Base-by-base conservation (phyloP, 2,329 filamentous ascomycete species). In the Fusarium siculi region DNA sequence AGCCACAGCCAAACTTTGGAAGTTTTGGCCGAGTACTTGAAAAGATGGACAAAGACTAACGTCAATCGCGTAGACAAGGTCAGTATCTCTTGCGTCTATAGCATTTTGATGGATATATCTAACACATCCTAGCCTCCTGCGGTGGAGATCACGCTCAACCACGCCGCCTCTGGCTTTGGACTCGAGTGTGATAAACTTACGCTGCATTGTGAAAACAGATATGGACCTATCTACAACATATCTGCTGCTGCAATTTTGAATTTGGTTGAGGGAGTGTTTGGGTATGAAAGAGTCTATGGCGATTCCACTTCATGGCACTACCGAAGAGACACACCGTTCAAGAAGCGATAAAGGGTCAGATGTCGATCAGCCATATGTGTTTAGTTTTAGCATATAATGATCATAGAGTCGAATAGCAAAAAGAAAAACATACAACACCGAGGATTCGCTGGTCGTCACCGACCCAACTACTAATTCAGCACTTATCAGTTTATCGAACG, bases 1-100 rank as follows among this genome's bases (percentile, higher is more conserved):
- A 88, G 85, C 54, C 87, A 89, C 75, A 83, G 82, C 44, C 82
- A 82, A 9, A 85, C 84, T 1, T 74, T 88, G 34, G 79, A 84
- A 58, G 76, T 87, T 21, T 73, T 88, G 11, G 79, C 81, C 7
- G 81, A 83, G 3, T 88, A 88, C 64, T 75, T 88, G 4, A 82
- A 82, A 75, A 82, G 82, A 40, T 88, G 86, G 85, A 84, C 82
- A 50, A 81, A 83, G 44, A 77, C 81, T 14, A 87, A 87, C 59
- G 80, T 83, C 52, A 79, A 82, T 12, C 76, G 82, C 32, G 78
- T 74, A 16, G 76, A 79, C 37, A 81, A 79, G 68, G 83, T 83
- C 62, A 69, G 80, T 72, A 14, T 16, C 18, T 12, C 21, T n/a
- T 11, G 9, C n/a, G 21, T 11, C 21, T 7, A 9, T 7, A 11